These are phyloP conservation scores for Pluteus cervinus DNA, from an alignment of 768 basidiomycete species.

Conservation along the genomic window DNA sequence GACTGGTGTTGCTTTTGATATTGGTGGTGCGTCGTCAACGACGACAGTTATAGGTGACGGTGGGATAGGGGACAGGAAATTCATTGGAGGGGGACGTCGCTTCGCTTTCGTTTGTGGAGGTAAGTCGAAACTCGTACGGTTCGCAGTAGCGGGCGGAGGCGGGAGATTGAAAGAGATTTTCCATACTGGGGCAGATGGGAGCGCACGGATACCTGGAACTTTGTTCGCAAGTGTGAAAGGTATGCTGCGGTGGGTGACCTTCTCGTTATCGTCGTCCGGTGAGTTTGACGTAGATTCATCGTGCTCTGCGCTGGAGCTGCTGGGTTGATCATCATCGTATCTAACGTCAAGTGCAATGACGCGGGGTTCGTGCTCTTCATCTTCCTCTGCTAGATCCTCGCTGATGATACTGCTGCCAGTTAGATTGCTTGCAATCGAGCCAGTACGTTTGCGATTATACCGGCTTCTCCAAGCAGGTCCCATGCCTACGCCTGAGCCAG, in stretches of 20 bases:
- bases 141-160: constrained; percentile 46
- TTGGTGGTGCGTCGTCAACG: constrained; percentile 20
- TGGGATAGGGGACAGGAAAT: constrained; percentile 63
- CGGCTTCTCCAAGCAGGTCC: constrained; percentile 59
- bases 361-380: constrained; percentile 69
- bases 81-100: constrained; percentile 57
- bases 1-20: constrained; percentile 4
- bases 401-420: constrained; percentile 68
- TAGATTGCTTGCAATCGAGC: constrained; percentile 66
- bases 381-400: constrained; percentile 77
- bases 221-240: constrained; percentile 20
- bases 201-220: constrained; percentile 22
- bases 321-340: constrained; percentile 42
- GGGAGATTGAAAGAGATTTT: constrained; percentile 53
- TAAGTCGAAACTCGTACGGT: constrained; percentile 44
- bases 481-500: constrained; percentile 56
- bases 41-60: constrained; percentile 62
- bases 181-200: constrained; percentile 52
- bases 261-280: constrained; percentile 35
- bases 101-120: constrained; percentile 39
- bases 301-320: constrained; percentile 26
- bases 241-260: constrained; percentile 21
- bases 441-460: constrained; percentile 67
- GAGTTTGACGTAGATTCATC: constrained; percentile 37
- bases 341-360: constrained; percentile 66